Base-by-base conservation (phyloP, 2,329 filamentous ascomycete genomes). In the Juglanconis sp. region DNA sequence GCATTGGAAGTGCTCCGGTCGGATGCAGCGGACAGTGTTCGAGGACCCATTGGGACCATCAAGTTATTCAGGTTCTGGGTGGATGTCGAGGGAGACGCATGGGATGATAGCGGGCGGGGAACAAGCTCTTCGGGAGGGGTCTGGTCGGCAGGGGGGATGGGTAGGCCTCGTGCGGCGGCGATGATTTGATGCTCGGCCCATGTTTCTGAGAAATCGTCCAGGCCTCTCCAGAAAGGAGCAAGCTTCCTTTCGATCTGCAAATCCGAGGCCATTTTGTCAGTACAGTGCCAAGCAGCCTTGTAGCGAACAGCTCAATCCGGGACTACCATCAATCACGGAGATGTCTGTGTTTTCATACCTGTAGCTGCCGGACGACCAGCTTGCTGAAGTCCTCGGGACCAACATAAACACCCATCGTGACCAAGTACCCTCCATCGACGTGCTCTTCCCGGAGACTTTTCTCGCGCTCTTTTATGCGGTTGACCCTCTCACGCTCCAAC, bases 141-240 rank as follows among this genome's bases (percentile, higher is more conserved):
- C 67, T 93, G 87, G 73, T 97, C 92, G 51, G 94, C 85, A 7
- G 90, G 84, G 11, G 95, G 95, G 54, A 98, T 87, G 3, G 90
- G 86, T 59, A 96, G 82, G 24, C 91, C 93, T 69, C 92, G 87
- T 53, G 89, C 95, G 31, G 91, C 92, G 60, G 94, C 92, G 68
- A 97, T 86, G n/a, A 99, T 85, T 74, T 99, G 95, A 74, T 95
- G 88, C 70, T 99, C 95, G 11, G 92, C 90, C 95, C 95, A 99
- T 56, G 86, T 90, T 30, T 91, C 85, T 15, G 88, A 89, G 73
- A 95, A 92, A 73, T 98, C 93, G 65, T 96, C 89, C 4, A 99
- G 79, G 5, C 95, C 95, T 70, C 89, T 88, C 92, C 94, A 99
- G 73, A 99, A 99, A 0, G 95, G 95, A 47, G 95, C 95, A 63